Evolutionary conservation across 208 protist species (phyloP), one percentile per base, ranked within the genome.

Genomic region (Leptomonas seymouri): DNA sequence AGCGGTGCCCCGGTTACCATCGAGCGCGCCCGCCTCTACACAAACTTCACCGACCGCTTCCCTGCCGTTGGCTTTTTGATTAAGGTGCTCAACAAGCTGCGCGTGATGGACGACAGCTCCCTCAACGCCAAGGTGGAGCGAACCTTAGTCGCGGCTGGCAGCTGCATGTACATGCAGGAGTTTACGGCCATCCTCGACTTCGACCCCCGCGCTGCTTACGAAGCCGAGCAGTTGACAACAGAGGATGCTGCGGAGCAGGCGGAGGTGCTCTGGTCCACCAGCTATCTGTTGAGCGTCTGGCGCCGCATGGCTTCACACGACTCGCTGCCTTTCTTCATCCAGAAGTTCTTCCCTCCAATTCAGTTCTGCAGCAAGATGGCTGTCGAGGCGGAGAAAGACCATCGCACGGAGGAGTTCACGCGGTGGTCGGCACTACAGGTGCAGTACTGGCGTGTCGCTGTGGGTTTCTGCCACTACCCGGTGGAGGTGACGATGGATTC

Each of bases 1-100:
- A 39, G 28, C 59, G 16, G 50, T 41, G 21, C 39, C 3, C 36
- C 50, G 15, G 39, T 16, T 2, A 55, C 9, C 9, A 42, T 53
- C 21, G 71, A 76, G 39, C 44, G 73, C 18, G 50, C 31, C 23
- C 78, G 71, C 23, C 64, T 78, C 34, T 64, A 73, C 59, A 42
- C 81, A 18, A 34, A 53, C 49, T 82, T 93, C 34, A 89, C 84
- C 18, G 60, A 77, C 51, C 86, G 90, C 28, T 91, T 95, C 60
- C 85, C 84, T 3, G 67, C 88, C 6, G 78, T 86, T 6, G 41
- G 50, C 12, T 96, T 96, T 56, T 57, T 93, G 31, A 74, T 96
- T 21, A 84, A 85, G 28, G 91, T 96, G 36, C 82, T 96, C 6
- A 90, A 96, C 73, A 96, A 96, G 80, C 70, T 96, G 28, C 85